Base-by-base conservation (phyloP, 345 rosid genomes). In the Pugionium cornutum region DNA sequence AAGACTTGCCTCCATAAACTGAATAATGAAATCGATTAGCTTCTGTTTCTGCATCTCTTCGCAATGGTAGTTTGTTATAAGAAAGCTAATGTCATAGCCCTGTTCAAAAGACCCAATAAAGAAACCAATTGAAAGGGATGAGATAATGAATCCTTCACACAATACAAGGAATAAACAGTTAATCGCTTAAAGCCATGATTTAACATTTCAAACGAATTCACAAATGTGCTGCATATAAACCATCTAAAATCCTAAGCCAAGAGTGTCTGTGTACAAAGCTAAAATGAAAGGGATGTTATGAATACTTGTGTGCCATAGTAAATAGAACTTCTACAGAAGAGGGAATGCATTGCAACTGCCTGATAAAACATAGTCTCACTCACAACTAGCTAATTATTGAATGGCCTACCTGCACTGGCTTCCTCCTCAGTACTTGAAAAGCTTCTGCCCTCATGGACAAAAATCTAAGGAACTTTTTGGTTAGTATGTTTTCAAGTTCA, bases 381-480 rank as follows among this genome's bases (percentile, higher is more conserved):
- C 42, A 34, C 9, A 54, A 46, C 30, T 27, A 54, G 36, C 35
- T 33, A 66, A 54, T 43, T 46, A 11, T 39, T 32, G 9, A 39
- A 64, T 55, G 30, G 31, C 37, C 30, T 73, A 86, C 97, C 92
- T 88, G 96, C 4, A 90, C 94, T 6, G 99, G 99, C 75, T 90
- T 94, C 78, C 99, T 84, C 72, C 99, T 83, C 64, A 90, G 77
- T 52, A 94, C 97, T 76, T 86, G 97, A 83, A 94, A 90, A 67
- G 97, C 99, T 78, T 94, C 97, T 69, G 99, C 96, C 64, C 99
- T 88, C 96, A 94, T 94, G n/a, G 99, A 94, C 83, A 94, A 80
- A 81, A 94, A 94, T 76, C 96, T 81, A 45, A 94, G 89, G 54
- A 94, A 94, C 67, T 90, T 94, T 66, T 88, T 94, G 32, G 96